Percentiles rank a stretch among this genome's conserved stretches.
phyloP scores from a whole-genome alignment of 2,329 filamentous ascomycete genomes.

The Arthrobotrys sphaeroides region DNA sequence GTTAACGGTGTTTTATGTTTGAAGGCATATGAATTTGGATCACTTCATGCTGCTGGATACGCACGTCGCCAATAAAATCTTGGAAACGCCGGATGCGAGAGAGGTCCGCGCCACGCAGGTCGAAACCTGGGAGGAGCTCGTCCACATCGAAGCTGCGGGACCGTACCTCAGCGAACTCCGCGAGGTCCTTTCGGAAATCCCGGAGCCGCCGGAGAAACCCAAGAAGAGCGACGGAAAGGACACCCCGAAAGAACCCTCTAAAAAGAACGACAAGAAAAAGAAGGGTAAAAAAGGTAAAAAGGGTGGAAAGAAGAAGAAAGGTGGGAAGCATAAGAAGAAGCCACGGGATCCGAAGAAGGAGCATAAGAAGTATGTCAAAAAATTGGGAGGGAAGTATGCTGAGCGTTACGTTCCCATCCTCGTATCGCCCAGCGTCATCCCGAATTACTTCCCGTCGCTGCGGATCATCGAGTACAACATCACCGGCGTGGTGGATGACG shows the following conservation, averaged over 20 bases:
- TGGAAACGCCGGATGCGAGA: conserved; percentile 48
- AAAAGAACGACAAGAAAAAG: neutral
- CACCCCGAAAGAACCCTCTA: neutral
- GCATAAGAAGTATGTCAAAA: conserved; percentile 68
- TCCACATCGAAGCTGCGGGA: conserved; percentile 18
- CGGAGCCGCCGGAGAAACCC: conserved; percentile 24
- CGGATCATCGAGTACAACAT: conserved; percentile 97
- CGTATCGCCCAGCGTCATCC: conserved; percentile 86
- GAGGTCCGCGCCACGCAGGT: conserved; percentile 2
- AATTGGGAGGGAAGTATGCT: conserved; percentile 80
- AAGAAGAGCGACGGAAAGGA: neutral
- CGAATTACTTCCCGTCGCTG: conserved; percentile 88
- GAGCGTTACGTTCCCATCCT: conserved; percentile 85
- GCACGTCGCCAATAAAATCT: conserved; percentile 62
- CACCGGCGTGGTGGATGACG: conserved; percentile 69
- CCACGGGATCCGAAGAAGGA: conserved; percentile 63
- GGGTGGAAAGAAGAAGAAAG: conserved; percentile 58
- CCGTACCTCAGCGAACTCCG: conserved; percentile 51
- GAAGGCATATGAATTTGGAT: conserved; percentile 95
- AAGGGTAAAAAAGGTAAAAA: conserved; percentile 51
- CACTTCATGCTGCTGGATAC: conserved; percentile 94
- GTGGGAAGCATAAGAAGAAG: too few relatives aligned
- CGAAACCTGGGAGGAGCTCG: conserved; percentile 38
- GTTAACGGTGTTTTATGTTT: too few relatives aligned
- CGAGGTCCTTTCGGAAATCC: conserved; percentile 46